A percentile compares a stretch with the other conserved stretches of the same genome.
phyloP scores from a whole-genome alignment of 2,329 filamentous ascomycete genomes.

The Ophiostoma pallidulum region DNA sequence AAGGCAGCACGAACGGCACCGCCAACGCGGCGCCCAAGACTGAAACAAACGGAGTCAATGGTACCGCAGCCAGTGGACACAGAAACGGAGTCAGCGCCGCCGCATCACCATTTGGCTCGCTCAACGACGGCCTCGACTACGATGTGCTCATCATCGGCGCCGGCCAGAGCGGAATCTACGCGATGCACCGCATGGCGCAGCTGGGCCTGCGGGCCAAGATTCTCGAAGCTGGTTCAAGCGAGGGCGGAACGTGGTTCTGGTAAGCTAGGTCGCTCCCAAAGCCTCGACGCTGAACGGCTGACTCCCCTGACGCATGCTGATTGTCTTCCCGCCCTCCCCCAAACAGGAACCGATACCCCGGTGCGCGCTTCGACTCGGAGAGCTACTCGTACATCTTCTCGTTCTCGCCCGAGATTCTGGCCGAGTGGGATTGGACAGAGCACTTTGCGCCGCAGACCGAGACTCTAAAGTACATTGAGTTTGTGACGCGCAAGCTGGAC shows the following conservation, averaged over 20 bases:
- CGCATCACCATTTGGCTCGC: neutral
- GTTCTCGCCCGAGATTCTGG: constrained; percentile 27
- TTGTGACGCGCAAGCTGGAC: constrained; percentile 33
- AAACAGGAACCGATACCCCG: constrained; percentile 35
- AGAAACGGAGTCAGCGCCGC: neutral
- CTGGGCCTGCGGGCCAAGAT: constrained; percentile 28
- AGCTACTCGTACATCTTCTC: constrained; percentile 27
- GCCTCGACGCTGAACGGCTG: too few relatives aligned
- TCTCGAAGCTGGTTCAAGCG: constrained; percentile 31
- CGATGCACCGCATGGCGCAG: constrained; percentile 31
- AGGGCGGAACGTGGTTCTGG: constrained; percentile 39
- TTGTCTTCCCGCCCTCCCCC: too few relatives aligned
- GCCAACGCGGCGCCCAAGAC: neutral
- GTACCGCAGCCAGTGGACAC: neutral
- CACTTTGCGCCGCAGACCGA: constrained; percentile 32
- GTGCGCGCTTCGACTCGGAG: constrained; percentile 31
- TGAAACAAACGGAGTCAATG: neutral
- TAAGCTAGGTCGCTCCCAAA: too few relatives aligned
- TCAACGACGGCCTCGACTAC: constrained; percentile 20
- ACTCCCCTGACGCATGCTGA: too few relatives aligned
- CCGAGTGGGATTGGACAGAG: constrained; percentile 35
- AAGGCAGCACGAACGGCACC: constrained; percentile 2
- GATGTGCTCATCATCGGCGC: constrained; percentile 32
- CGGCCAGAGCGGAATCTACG: constrained; percentile 33
- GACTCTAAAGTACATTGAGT: constrained; percentile 36